Base-by-base conservation (phyloP, 495 filamentous ascomycete genomes). In the Pseudomonodictys pantanalensis region DNA sequence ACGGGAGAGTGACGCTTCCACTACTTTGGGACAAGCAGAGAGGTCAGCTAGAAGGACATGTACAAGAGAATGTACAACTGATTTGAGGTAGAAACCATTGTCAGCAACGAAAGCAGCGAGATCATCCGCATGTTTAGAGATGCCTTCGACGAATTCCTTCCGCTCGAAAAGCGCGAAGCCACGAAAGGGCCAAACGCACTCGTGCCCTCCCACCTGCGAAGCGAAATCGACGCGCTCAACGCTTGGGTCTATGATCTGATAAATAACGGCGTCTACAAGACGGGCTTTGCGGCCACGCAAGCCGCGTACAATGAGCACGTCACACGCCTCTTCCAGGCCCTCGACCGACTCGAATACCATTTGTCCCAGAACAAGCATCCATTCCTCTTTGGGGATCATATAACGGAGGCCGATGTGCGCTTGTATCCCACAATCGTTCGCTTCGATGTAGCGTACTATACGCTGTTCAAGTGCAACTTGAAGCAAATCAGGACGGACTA, bases 381-480 rank as follows among this genome's bases (percentile, higher is more conserved):
- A 18, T 93, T 78, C 70, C 86, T 86, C 64, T 86, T 87, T 50
- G 91, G 90, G 18, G 68, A 80, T 3, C 30, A 69, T 20, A 72
- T 93, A 49, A 95, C 90, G 0, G 91, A 95, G 76, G 83, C 83
- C 0, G 91, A 96, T 73, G 80, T 96, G 46, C 75, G 90, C 15
- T 76, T 92, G 28, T 92, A 82, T 76, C 86, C 89, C 2, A 95
- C 90, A 1, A 83, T 95, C 32, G 74, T 92, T 57, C 82, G 90
- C 26, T 95, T 95, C 72, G 91, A 95, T 66, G 79, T 82, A 8
- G 89, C 92, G 28, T 95, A 95, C 65, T 89, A 92, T 9, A 88
- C 92, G 76, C 87, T 93, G 70, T 96, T 96, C 78, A 95, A 93
- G 77, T 91, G 87, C 69, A 96, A 96, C 69, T 69, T 95, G 29